These are phyloP conservation scores for Neurospora sp. DNA, from an alignment of 2,329 filamentous ascomycete genomes.

Conservation along the genomic window DNA sequence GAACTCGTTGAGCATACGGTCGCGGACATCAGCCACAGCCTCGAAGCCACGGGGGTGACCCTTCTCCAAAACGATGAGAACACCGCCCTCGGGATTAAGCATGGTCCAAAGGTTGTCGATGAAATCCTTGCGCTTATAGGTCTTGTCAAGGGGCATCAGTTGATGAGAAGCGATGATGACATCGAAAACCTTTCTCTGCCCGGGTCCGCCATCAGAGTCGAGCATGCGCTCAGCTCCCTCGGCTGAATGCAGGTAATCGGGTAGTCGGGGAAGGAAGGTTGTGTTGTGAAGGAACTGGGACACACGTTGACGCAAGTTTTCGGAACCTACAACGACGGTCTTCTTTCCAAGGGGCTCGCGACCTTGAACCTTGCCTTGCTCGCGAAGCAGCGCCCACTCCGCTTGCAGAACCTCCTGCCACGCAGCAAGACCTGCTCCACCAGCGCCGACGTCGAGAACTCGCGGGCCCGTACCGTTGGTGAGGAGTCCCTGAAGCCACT, in stretches of 20 bases:
- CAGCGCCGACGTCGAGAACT: constrained; percentile 66
- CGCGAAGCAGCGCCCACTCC: constrained; percentile 66
- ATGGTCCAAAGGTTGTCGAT: constrained; percentile 86
- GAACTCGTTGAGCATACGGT: constrained; percentile 66
- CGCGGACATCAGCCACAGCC: constrained; percentile 74
- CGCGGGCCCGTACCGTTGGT: constrained; percentile 45
- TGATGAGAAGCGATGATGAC: constrained; percentile 83
- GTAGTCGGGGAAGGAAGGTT: constrained; percentile 84
- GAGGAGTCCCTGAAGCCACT: constrained; percentile 60
- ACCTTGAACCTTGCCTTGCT: constrained; percentile 33
- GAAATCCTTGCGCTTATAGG: constrained; percentile 66
- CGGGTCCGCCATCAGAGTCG: constrained; percentile 41
- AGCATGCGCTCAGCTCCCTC: constrained; percentile 49
- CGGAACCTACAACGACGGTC: constrained; percentile 70
- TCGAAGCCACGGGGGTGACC: constrained; percentile 88
- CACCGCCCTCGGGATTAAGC: constrained; percentile 72
- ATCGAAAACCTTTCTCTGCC: constrained; percentile 71
- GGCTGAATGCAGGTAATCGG: constrained; percentile 66
- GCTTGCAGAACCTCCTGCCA: constrained; percentile 71
- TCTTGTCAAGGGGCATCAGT: constrained; percentile 66
- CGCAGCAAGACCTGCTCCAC: constrained; percentile 62
- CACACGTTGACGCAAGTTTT: constrained; percentile 63
- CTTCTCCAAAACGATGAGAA: constrained; percentile 84
- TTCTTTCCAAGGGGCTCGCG: constrained; percentile 56
- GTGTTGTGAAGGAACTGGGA: constrained; percentile 77